Percentiles rank a stretch among this genome's conserved stretches.
Evolutionary conservation across 1,139 yeast genomes (phyloP).

Genomic region (Blastobotrys proliferans): DNA sequence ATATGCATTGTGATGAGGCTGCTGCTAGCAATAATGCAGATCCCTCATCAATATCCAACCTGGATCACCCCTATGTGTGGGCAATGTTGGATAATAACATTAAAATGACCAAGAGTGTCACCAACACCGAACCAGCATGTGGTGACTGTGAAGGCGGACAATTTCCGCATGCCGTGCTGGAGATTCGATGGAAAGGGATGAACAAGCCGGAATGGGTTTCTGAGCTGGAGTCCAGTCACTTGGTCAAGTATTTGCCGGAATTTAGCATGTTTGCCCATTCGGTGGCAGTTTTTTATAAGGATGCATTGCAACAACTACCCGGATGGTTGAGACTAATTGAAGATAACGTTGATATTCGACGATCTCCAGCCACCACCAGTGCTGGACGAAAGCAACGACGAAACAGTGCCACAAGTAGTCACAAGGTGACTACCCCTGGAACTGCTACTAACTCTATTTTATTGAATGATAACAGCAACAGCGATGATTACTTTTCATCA

Average conservation of each 20-base stretch:
- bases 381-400: neutral
- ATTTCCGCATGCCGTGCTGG: constrained; percentile 50
- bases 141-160: constrained; percentile 6
- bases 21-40: neutral
- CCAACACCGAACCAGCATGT: constrained; percentile 17
- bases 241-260: constrained; percentile 36
- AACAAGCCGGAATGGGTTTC: constrained; percentile 37
- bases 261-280: constrained; percentile 37
- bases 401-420: neutral
- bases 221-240: constrained; percentile 37
- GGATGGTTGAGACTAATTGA: constrained; percentile 35
- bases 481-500: constrained; percentile 1
- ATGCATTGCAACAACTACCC: constrained; percentile 31
- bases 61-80: constrained; percentile 33
- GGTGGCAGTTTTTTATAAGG: constrained; percentile 29
- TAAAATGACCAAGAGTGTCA: constrained; percentile 36
- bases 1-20: constrained; percentile 11
- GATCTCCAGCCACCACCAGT: constrained; percentile 5
- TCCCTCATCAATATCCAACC: constrained; percentile 12
- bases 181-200: constrained; percentile 43
- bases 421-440: neutral
- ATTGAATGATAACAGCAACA: constrained; percentile 8
- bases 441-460: constrained; percentile 11
- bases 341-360: constrained; percentile 33
- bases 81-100: constrained; percentile 46